Conservation (phyloP, 257 asterid species). For the Coffea eugenioides region DNA sequence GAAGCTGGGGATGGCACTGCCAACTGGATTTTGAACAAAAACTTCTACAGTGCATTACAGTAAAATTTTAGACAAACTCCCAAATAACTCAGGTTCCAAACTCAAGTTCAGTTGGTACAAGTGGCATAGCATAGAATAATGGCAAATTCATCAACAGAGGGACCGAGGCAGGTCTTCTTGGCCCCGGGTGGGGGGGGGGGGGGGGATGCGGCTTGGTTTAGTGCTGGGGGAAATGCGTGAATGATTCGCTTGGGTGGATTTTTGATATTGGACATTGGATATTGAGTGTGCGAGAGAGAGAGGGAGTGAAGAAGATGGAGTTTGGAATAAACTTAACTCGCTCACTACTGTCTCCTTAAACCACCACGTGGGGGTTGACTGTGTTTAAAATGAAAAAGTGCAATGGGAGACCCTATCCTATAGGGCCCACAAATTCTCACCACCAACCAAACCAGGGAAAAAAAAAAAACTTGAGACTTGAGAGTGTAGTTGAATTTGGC, state of each 20-base stretch:
- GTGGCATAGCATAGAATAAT: not conserved
- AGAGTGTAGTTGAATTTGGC: slow-evolving; percentile 3
- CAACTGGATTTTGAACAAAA: too few relatives aligned
- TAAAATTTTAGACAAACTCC: too few relatives aligned
- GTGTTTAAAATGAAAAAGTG: not conserved
- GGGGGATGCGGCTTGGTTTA: too few relatives aligned
- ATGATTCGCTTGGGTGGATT: not conserved
- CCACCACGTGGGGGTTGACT: slow-evolving; percentile 18
- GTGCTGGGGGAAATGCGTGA: too few relatives aligned
- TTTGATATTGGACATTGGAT: not conserved
- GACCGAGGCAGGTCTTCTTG: too few relatives aligned
- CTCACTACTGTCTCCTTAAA: not conserved
- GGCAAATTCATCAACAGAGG: not conserved
- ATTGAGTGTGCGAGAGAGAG: not conserved
- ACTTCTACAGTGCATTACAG: too few relatives aligned
- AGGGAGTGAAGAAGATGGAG: not conserved
- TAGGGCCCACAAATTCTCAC: not conserved
- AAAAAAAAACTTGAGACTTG: not conserved
- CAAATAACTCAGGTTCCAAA: too few relatives aligned
- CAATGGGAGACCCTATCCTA: not conserved
- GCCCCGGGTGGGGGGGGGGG: too few relatives aligned
- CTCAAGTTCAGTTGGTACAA: too few relatives aligned
- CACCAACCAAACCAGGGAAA: not conserved
- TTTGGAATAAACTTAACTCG: not conserved
- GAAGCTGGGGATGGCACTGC: too few relatives aligned